Percentiles rank a stretch among this genome's conserved stretches.
Conservation (phyloP, 1,284 basidiomycete genomes). For the Termitomyces sp. region DNA sequence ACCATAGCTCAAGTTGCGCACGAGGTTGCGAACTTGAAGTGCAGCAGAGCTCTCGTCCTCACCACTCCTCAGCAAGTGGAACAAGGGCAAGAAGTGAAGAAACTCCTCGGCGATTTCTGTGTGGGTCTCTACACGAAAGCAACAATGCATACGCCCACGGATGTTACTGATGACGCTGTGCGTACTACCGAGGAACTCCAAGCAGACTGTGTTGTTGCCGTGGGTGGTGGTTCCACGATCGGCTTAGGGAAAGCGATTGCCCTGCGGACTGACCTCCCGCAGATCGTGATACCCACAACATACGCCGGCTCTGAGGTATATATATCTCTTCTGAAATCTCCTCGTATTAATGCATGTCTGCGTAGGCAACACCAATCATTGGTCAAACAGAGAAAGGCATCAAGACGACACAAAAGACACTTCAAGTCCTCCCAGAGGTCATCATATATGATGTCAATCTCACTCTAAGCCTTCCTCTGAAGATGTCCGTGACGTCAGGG, state of each 20-base stretch:
- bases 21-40: slow-evolving; percentile 30
- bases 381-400: slow-evolving; percentile 39
- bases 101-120: slow-evolving; percentile 21
- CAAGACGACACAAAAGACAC: slow-evolving; percentile 37
- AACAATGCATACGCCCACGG: slow-evolving; percentile 40
- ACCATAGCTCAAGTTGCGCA: slow-evolving; percentile 30
- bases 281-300: slow-evolving; percentile 42
- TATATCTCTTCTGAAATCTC: background rate
- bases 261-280: slow-evolving; percentile 33
- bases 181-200: slow-evolving; percentile 23
- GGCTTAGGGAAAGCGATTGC: slow-evolving; percentile 41
- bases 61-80: slow-evolving; percentile 29
- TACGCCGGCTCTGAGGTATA: slow-evolving; percentile 39
- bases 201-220: slow-evolving; percentile 36
- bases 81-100: slow-evolving; percentile 24
- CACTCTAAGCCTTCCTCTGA: slow-evolving; percentile 34
- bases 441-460: slow-evolving; percentile 43
- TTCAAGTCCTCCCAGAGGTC: slow-evolving; percentile 37
- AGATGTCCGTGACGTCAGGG: slow-evolving; percentile 37
- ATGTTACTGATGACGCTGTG: slow-evolving; percentile 35
- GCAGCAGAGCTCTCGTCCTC: slow-evolving; percentile 30
- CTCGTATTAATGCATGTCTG: background rate
- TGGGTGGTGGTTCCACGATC: slow-evolving; percentile 41
- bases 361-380: slow-evolving; percentile 34
- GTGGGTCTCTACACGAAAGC: slow-evolving; percentile 31